A percentile compares a stretch with the other conserved stretches of the same genome.
Conservation (phyloP, 2,329 filamentous ascomycete genomes). For the Fusarium decemcellulare region DNA sequence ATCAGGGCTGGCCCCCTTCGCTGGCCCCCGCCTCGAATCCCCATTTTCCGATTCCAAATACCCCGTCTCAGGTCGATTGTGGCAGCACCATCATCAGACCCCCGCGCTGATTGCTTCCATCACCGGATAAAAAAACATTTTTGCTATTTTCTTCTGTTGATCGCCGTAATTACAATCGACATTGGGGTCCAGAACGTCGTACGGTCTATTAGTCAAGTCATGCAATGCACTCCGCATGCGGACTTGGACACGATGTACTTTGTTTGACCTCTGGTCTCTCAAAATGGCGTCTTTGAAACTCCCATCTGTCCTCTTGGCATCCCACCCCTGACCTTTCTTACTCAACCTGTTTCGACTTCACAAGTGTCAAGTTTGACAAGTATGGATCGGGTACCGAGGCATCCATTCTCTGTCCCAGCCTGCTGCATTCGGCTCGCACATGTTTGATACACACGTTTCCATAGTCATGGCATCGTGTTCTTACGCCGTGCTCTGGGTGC, state of each 20-base stretch:
- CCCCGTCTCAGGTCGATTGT: constrained; percentile 9
- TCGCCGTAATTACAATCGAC: constrained; percentile 8
- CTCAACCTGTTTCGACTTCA: background rate
- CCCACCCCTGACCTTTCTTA: background rate
- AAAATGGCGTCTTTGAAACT: background rate
- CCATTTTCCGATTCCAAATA: constrained; percentile 23
- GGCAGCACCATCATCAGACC: constrained; percentile 29
- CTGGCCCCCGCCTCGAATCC: constrained; percentile 24
- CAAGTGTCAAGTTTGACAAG: background rate
- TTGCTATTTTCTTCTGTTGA: constrained; percentile 1
- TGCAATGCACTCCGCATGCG: background rate
- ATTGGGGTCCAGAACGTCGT: constrained; percentile 1
- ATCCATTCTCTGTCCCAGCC: background rate
- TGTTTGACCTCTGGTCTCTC: background rate
- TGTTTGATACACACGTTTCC: background rate
- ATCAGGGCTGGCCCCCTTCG: constrained; percentile 6
- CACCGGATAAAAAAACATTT: constrained; percentile 10
- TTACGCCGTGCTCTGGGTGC: constrained; percentile 28
- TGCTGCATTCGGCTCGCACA: background rate
- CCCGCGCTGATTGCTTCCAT: constrained; percentile 13
- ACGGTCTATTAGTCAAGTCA: constrained; percentile 10
- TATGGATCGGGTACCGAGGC: background rate
- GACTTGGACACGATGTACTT: background rate
- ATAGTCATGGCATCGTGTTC: background rate
- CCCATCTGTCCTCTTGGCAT: constrained; percentile 1